Evolutionary conservation across 768 basidiomycete genomes (phyloP).

Genomic region (Crepidotus variabilis): DNA sequence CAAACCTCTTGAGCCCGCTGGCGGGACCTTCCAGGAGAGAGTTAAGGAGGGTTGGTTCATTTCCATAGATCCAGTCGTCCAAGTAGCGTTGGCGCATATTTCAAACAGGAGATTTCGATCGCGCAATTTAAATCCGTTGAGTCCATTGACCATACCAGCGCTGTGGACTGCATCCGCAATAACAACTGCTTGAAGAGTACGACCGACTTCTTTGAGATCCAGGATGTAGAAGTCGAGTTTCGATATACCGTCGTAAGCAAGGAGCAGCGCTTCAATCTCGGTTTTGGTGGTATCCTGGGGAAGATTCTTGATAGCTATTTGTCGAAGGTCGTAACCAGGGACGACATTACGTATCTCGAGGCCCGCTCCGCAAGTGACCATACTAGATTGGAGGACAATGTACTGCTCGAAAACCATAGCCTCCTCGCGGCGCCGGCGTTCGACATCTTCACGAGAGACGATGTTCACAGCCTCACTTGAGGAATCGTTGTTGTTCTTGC

Average conservation of each 20-base stretch:
- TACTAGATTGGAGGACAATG: slow-evolving; percentile 23
- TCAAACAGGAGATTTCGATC: slow-evolving; percentile 38
- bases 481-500: not conserved
- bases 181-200: slow-evolving; percentile 32
- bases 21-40: slow-evolving; percentile 47
- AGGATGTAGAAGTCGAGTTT: slow-evolving; percentile 26
- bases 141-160: slow-evolving; percentile 31
- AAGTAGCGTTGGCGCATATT: slow-evolving; percentile 28
- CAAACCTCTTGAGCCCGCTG: not conserved
- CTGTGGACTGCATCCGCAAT: slow-evolving; percentile 37
- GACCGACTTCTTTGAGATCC: slow-evolving; percentile 12
- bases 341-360: slow-evolving; percentile 38
- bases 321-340: slow-evolving; percentile 50
- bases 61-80: slow-evolving; percentile 16
- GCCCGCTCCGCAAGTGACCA: slow-evolving; percentile 50
- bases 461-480: not conserved
- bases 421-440: not conserved
- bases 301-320: slow-evolving; percentile 43
- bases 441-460: not conserved
- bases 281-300: slow-evolving; percentile 33
- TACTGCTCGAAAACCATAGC: not conserved
- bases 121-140: slow-evolving; percentile 47
- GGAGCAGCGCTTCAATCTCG: slow-evolving; percentile 41
- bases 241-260: slow-evolving; percentile 35
- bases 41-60: slow-evolving; percentile 33